Base-by-base conservation (phyloP, 75 land plant species). In the Picea glauca region DNA sequence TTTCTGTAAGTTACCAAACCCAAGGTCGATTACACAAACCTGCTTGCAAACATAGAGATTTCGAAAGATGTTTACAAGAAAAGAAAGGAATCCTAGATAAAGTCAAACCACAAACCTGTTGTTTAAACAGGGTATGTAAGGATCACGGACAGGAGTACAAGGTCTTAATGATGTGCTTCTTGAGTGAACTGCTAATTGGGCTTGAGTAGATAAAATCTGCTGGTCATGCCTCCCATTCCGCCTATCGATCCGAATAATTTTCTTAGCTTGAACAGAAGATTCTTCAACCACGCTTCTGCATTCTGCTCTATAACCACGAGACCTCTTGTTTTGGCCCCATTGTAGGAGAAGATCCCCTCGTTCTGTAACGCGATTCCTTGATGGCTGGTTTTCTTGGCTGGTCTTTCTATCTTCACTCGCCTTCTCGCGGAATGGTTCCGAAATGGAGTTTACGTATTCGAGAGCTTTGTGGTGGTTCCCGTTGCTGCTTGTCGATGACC, bases 301-400 rank as follows among this genome's bases (percentile, higher is more conserved):
- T 13, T 83, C 84, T 17, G 82, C 63, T 30, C 85, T 38, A 18
- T 78, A 67, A 13, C 85, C 78, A 2, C 85, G 78, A 6, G 85
- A 80, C 67, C 85, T 65, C 79, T 84, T 84, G 76, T 77, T 84
- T 18, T 80, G 85, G 12, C 85, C 85, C 85, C 85, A 84, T 63
- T 84, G 82, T 32, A 83, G 57, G 38, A 83, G 60, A 17, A 75
- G 62, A 18, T 79, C 84, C 11, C 84, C 76, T 26, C 81, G 77
- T 20, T 57, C 77, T 26, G 38, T 15, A 4, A 58, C 77, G 12
- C 61, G 61, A 63, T 30, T 32, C 77, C 8, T 26, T 13, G 58
- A 21, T 9, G 17, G 31, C 31, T 75, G 61, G 26, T 30, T 75
- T 50, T 58, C 77, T 26, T 75, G 65, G 77, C 61, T 75, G 17